Evolutionary conservation across 306 rosid species (phyloP), one percentile per base, ranked within the genome.

Genomic region (Trifolium subterraneum): DNA sequence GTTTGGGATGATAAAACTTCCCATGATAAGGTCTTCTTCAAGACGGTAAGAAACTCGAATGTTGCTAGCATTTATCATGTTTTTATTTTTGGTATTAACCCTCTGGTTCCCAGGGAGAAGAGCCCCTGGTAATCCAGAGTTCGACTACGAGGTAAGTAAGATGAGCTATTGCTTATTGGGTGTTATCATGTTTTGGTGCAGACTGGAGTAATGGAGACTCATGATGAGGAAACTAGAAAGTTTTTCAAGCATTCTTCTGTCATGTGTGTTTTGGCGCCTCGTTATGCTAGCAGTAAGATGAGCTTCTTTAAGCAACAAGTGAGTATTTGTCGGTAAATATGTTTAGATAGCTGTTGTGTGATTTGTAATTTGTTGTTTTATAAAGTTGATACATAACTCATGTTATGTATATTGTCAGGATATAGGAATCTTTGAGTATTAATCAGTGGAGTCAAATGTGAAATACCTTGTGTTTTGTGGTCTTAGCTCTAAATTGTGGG

Each of bases 1-100:
- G 71, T 92, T 55, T 94, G 99, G 99, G 98, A 94, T 81, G 97
- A 94, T 56, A 92, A 92, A 87, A 88, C 97, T 80, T 94, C 99
- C 2, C 90, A 86, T 5, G 92, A 92, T 71, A 88, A 81, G 74
- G 7, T 83, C 60, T 64, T 82, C 66, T 65, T 92, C 69, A 84
- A 84, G 64, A 70, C 96, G 90, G 97, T 92, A 76, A 56, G 63
- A 23, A 56, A 19, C 8, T 61, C 13, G 15, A 1, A 36, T 36
- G 18, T 20, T 18, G 60, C 68, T 69, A 1, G 23, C 16, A 29
- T 56, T 56, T 48, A 19, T 56, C 18, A 18, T 18, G 1, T 18
- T 52, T 19, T 52, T 27, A 23, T 23, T 1, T 25, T 3, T 29
- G 33, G 33, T 4, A 29, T 29, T 29, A 29, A 29, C 5, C 33